Percentiles rank a stretch among this genome's conserved stretches.
These are phyloP conservation scores for Wickerhamiella sorbophila DNA, from an alignment of 805 yeast species.

Conservation along the genomic window DNA sequence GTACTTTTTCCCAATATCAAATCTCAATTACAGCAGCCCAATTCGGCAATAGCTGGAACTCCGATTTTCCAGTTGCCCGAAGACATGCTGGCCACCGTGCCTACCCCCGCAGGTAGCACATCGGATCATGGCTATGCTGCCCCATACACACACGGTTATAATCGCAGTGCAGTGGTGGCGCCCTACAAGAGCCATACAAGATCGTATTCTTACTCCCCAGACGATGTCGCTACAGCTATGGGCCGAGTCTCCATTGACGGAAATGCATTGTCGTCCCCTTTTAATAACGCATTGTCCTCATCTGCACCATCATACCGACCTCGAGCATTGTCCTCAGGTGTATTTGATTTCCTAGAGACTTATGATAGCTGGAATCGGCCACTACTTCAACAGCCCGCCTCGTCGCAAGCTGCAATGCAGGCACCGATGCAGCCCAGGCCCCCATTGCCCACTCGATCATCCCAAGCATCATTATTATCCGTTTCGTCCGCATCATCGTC, in stretches of 20 bases:
- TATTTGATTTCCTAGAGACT: conserved; percentile 2
- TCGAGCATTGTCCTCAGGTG: conserved; percentile 2
- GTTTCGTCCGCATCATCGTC: not conserved
- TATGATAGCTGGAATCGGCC: conserved; percentile 2
- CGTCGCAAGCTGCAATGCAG: no score
- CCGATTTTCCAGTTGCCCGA: not conserved
- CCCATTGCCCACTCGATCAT: conserved; percentile 1
- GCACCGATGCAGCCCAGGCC: not conserved
- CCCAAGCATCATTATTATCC: not conserved
- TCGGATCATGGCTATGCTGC: not conserved
- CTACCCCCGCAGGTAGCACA: not conserved
- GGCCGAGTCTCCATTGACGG: not conserved
- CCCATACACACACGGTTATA: not conserved
- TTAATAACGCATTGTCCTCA: not conserved
- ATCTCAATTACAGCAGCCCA: not conserved
- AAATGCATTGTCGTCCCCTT: not conserved
- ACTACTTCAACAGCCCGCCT: not conserved
- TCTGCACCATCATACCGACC: not conserved
- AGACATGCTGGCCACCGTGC: not conserved
- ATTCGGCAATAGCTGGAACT: not conserved
- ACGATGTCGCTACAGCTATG: not conserved
- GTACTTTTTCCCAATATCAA: not conserved
- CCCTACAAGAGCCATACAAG: not conserved
- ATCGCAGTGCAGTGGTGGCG: not conserved
- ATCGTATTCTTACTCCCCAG: conserved; percentile 2